Evolutionary conservation across 257 asterid genomes (phyloP), one percentile per base, ranked within the genome.

Genomic region (Eustoma russellianum): DNA sequence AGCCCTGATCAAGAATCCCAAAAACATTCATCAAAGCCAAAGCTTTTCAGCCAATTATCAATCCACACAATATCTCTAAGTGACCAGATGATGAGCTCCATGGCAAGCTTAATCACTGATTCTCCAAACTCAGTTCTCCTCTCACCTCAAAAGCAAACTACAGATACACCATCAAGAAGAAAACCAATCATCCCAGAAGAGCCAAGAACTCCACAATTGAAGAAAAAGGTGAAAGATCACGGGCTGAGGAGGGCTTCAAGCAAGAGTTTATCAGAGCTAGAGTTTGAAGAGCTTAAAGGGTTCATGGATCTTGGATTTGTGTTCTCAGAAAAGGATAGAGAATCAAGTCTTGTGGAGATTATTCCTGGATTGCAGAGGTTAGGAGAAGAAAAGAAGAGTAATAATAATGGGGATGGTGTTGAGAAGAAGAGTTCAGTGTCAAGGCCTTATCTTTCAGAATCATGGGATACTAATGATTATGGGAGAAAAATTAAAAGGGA

Each of bases 301-400:
- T 83, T 80, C 17, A 74, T 71, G 73, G 89, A 83, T 38, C 70
- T 83, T 33, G 94, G 94, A 12, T 83, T 83, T 62, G 79, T 67
- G 13, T 83, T 83, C 66, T 60, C 76, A 1, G 79, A 80, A 43
- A 77, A 75, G 7, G 86, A 80, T 11, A 61, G 34, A 41, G 68
- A 63, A 55, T 56, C 72, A 2, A 53, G 53, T 47, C 44, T 83
- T 58, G 65, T 68, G 28, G 74, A 74, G 16, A 62, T 80, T 6
- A 45, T 83, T 35, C 93, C 88, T 19, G 93, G 80, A 3, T 62
- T 83, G 61, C 81, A 70, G 30, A 79, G 70, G 48, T n/a, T 61
- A 17, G 51, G 76, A 9, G 53, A 60, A 41, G 24, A 50, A 16
- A 48, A 53, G 19, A n/a, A 7, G 6, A 53, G 41, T 28, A 11